Conservation (phyloP, 768 basidiomycete genomes). For the Leccinum truebloodii region DNA sequence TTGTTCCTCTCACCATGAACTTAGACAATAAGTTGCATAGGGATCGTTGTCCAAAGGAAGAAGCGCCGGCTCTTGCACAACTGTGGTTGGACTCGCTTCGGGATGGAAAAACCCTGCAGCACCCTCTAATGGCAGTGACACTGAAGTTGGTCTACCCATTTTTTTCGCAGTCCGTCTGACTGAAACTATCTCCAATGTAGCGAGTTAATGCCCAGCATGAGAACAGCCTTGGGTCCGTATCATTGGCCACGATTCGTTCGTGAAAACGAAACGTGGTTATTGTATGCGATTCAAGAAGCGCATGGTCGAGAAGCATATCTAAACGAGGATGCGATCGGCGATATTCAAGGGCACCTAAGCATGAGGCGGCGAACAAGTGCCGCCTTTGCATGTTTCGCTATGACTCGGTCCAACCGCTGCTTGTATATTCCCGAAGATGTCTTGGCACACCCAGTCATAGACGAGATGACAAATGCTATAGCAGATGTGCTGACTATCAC, state of each 20-base stretch:
- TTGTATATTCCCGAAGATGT: not conserved
- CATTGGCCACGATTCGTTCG: not conserved
- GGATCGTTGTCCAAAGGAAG: not conserved
- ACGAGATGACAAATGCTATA: not conserved
- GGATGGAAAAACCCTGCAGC: not conserved
- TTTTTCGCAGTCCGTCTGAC: not conserved
- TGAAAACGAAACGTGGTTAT: not conserved
- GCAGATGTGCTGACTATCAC: not conserved
- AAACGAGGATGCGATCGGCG: no score
- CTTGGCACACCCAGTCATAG: not conserved
- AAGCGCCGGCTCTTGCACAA: not conserved
- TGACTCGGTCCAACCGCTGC: not conserved
- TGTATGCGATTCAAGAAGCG: not conserved
- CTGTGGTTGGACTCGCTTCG: not conserved
- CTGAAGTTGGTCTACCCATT: not conserved
- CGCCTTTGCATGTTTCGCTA: not conserved
- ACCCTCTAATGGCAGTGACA: not conserved
- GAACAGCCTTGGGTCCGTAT: not conserved
- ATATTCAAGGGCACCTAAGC: not conserved
- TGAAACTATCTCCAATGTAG: not conserved
- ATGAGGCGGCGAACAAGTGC: no score
- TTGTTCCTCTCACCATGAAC: not conserved
- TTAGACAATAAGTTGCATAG: not conserved
- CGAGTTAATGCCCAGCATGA: not conserved
- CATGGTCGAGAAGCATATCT: not conserved